A percentile compares a stretch with the other conserved stretches of the same genome.
phyloP scores from a whole-genome alignment of 2,329 filamentous ascomycete genomes.

The Fusarium nurragi region DNA sequence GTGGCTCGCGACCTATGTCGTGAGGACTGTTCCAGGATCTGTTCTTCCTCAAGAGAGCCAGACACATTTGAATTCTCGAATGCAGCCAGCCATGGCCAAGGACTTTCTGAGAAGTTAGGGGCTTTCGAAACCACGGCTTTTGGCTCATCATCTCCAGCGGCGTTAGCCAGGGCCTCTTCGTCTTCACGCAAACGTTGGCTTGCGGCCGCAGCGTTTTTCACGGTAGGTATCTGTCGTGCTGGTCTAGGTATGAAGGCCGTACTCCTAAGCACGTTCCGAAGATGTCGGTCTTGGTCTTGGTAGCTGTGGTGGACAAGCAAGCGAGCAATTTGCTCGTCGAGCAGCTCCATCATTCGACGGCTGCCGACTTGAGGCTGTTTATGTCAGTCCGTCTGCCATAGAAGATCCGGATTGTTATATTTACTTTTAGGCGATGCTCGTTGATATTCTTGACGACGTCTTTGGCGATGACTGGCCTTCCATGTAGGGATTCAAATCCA shows the following conservation, averaged over 20 bases:
- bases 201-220: slow-evolving; percentile 5
- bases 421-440: slow-evolving; percentile 51
- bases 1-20: slow-evolving; percentile 13
- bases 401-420: neutral
- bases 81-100: slow-evolving; percentile 19
- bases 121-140: neutral
- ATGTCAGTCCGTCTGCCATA: neutral
- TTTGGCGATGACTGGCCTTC: slow-evolving; percentile 56
- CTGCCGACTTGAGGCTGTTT: slow-evolving; percentile 1
- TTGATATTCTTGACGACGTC: slow-evolving; percentile 54
- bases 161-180: neutral
- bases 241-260: neutral
- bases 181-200: neutral
- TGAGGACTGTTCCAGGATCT: neutral
- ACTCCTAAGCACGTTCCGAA: neutral
- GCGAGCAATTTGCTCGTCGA: slow-evolving; percentile 43
- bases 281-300: neutral
- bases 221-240: slow-evolving; percentile 12
- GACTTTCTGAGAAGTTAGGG: neutral
- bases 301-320: slow-evolving; percentile 12
- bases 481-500: slow-evolving; percentile 58
- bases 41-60: neutral
- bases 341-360: slow-evolving; percentile 41
- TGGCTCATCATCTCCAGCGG: neutral
- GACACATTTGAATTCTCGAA: neutral